Evolutionary conservation across 371 early-diverging fungal species (phyloP), one percentile per base, ranked within the genome.

Genomic region (Blastocladiella emersonii): DNA sequence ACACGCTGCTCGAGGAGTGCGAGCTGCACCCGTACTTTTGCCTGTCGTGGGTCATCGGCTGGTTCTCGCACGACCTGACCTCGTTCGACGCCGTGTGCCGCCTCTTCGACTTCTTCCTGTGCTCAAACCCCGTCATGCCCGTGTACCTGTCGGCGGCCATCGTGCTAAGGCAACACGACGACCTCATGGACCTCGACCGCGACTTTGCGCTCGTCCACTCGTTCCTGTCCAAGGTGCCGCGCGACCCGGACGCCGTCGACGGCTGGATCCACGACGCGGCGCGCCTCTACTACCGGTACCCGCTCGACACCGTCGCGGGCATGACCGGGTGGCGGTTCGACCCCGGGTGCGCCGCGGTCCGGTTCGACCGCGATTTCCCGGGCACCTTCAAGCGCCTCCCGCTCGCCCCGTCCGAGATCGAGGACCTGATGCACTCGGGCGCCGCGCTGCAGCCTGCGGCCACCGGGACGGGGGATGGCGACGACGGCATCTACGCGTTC

Each of bases 31-130:
- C 90, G 2, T 88, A 84, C 67, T 92, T 88, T 66, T 80, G 81
- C 43, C 73, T 91, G 39, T 84, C 85, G 63, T 91, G 91, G 91
- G 79, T 91, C 13, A 75, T 91, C 55, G 88, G 92, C 21, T 92
- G 93, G 93, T 87, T 82, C 68, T 83, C 86, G 35, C 92, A 92
- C 68, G 85, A 90, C 63, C 56, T 91, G 6, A 66, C 71, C 36
- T 76, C 76, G 66, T 71, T 87, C 34, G 68, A 64, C 21, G 72
- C 73, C 25, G 74, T 86, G 19, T 68, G 81, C 39, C 78, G 90
- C 32, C 65, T 92, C 15, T 89, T 83, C 70, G 92, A 92, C 67
- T 71, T 89, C 37, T 82, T 91, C 25, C 62, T 92, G 1, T 77
- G 77, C 34, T 78, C 78, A 44, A 83, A 82, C 37, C 90, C 90